Base-by-base conservation (phyloP, 1,139 yeast species). In the Eremothecium sinecaudum region DNA sequence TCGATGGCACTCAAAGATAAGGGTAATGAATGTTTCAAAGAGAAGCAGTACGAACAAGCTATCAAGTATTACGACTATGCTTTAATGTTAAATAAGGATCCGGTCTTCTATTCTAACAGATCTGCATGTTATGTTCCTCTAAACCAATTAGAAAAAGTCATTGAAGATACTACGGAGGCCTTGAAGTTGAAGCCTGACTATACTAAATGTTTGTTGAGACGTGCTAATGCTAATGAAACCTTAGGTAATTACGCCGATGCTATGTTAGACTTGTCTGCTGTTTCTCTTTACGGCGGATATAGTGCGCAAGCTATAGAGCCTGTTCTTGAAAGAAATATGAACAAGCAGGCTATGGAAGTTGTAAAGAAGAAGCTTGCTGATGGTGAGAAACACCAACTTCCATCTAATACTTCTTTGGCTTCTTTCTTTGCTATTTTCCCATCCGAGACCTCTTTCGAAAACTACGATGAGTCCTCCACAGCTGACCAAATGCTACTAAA, bases 41-140 rank as follows among this genome's bases (percentile, higher is more conserved):
- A 64, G 39, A 79, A 82, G 62, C 66, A 79, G 38, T 82, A 69
- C 56, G 68, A 73, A 36, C 67, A 70, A 24, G 97, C 97, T 27
- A 74, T 86, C 50, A 73, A 71, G 32, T 78, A 69, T 59, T 90
- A 90, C 64, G 59, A 82, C 29, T 74, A 73, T 40, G 97, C 98
- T 10, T 67, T 92, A 49, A 59, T 68, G 41, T 69, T 84, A 53
- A 76, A 77, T 54, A 62, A 68, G 44, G 96, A 90, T 59, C 87
- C 96, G 11, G 81, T 87, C 28, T 90, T 73, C 63, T 87, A 79
- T 64, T 84, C 96, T 42, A 87, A 87, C 66, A 74, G 94, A 62
- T 86, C 96, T 17, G 98, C 98, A 13, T 90, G 96, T 63, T 83
- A 82, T 62, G 81, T 86, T 37, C 83, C 93, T 13, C 67, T 82